Evolutionary conservation across 2,329 filamentous ascomycete genomes (phyloP).

Genomic region (Paecilomyces niveus): DNA sequence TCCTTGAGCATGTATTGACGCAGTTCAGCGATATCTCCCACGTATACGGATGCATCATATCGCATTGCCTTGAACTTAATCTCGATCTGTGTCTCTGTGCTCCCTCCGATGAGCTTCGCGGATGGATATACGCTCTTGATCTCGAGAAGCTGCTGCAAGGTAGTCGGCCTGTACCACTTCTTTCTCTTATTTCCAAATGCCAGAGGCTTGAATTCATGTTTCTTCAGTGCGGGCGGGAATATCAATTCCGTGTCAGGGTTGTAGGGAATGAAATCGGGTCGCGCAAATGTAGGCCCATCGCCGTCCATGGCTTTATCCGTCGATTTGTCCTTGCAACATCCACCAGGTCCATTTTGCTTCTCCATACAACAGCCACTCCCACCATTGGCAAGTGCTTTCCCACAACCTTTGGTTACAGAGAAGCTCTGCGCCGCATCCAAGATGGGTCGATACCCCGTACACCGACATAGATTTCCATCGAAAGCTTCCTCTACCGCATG

Average conservation of each 20-base stretch:
- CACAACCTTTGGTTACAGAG: slow-evolving; percentile 46
- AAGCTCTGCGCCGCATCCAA: slow-evolving; percentile 92
- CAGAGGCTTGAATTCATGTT: slow-evolving; percentile 72
- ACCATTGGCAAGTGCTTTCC: slow-evolving; percentile 50
- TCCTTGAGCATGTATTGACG: slow-evolving; percentile 73
- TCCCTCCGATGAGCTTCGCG: slow-evolving; percentile 91
- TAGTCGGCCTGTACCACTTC: slow-evolving; percentile 86
- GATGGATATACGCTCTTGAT: slow-evolving; percentile 81
- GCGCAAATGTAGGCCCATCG: slow-evolving; percentile 58
- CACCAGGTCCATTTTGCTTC: slow-evolving; percentile 46
- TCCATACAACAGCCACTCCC: slow-evolving; percentile 68
- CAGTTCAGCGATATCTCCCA: slow-evolving; percentile 87
- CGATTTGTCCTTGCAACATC: slow-evolving; percentile 63
- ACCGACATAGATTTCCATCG: slow-evolving; percentile 91
- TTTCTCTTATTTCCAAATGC: slow-evolving; percentile 93
- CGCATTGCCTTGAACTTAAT: slow-evolving; percentile 95
- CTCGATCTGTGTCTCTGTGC: slow-evolving; percentile 96
- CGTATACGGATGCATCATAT: slow-evolving; percentile 83
- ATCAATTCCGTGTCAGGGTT: slow-evolving; percentile 91
- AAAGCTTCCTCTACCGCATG: slow-evolving; percentile 92
- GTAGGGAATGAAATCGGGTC: slow-evolving; percentile 89
- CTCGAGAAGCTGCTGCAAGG: slow-evolving; percentile 76
- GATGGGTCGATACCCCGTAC: slow-evolving; percentile 91
- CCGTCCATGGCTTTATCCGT: slow-evolving; percentile 32
- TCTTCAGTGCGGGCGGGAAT: slow-evolving; percentile 78